Evolutionary conservation across 2,329 filamentous ascomycete species (phyloP).

Genomic region (Xylariaceae sp.): DNA sequence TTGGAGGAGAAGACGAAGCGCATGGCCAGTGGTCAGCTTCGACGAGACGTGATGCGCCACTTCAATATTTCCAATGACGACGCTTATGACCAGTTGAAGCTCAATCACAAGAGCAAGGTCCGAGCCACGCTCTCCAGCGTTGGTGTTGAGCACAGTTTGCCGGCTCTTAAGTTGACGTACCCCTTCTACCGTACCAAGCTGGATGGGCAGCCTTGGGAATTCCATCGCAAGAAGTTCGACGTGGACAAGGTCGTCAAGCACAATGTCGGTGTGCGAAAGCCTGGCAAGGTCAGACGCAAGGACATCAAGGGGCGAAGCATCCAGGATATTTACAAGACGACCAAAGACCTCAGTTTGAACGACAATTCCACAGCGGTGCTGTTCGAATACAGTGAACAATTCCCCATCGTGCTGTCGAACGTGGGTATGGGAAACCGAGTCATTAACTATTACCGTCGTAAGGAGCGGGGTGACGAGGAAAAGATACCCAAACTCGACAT

Average conservation of each 20-base stretch:
- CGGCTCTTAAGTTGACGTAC: constrained; percentile 85
- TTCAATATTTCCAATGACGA: constrained; percentile 98
- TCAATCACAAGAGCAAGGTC: constrained; percentile 95
- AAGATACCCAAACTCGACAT: constrained; percentile 75
- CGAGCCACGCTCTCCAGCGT: constrained; percentile 86
- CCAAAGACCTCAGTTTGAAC: constrained; percentile 76
- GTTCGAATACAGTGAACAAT: constrained; percentile 93
- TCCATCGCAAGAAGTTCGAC: constrained; percentile 61
- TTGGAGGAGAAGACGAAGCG: constrained; percentile 56
- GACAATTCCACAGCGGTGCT: constrained; percentile 86
- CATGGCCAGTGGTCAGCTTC: constrained; percentile 63
- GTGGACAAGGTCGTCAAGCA: constrained; percentile 51
- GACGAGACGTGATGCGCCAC: constrained; percentile 68
- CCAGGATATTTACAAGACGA: constrained; percentile 71
- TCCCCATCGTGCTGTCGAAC: constrained; percentile 85
- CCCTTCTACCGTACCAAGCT: constrained; percentile 93
- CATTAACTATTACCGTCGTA: constrained; percentile 93
- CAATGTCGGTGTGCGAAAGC: constrained; percentile 38
- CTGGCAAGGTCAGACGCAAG: constrained; percentile 72
- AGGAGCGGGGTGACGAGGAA: constrained; percentile 68
- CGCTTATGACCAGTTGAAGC: constrained; percentile 90
- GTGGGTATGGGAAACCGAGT: constrained; percentile 96
- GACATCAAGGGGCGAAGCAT: constrained; percentile 73
- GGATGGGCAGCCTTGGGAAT: constrained; percentile 62
- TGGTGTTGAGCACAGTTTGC: constrained; percentile 90